A percentile compares a stretch with the other conserved stretches of the same genome.
phyloP scores from a whole-genome alignment of 495 filamentous ascomycete genomes.

The Penicillium malachiteum region DNA sequence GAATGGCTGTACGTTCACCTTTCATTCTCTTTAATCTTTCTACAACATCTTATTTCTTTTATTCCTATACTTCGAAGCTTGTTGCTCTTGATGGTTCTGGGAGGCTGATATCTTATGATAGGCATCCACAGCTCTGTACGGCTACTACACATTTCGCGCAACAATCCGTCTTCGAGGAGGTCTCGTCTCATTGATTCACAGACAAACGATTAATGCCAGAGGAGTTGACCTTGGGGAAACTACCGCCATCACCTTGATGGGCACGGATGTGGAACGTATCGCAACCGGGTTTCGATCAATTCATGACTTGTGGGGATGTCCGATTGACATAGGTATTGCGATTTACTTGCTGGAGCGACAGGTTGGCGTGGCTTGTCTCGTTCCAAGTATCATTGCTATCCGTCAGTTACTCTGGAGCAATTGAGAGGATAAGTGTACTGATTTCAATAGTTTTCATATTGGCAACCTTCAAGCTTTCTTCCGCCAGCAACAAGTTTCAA shows the following conservation, averaged over 20 bases:
- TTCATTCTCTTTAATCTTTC: too few species aligned
- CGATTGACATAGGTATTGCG: constrained; percentile 53
- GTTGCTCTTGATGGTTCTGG: neutral
- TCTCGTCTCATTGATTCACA: constrained; percentile 48
- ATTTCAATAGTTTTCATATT: neutral
- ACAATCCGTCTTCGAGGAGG: constrained; percentile 52
- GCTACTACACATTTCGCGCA: constrained; percentile 43
- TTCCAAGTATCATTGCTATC: constrained; percentile 45
- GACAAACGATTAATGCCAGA: neutral
- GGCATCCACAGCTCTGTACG: neutral
- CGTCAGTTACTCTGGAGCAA: constrained; percentile 18
- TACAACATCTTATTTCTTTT: neutral
- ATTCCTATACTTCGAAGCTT: too few species aligned
- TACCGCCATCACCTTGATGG: constrained; percentile 54
- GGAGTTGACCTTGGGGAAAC: constrained; percentile 14
- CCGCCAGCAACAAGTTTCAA: neutral
- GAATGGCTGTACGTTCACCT: constrained; percentile 50
- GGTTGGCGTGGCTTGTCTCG: constrained; percentile 36
- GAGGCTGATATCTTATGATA: neutral
- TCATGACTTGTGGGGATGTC: constrained; percentile 53
- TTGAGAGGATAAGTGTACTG: too few species aligned
- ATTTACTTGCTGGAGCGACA: constrained; percentile 49
- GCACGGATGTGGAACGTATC: constrained; percentile 51
- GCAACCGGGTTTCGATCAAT: constrained; percentile 30
- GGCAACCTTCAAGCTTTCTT: neutral